These are phyloP conservation scores for Diaporthe batatas DNA, from an alignment of 2,329 filamentous ascomycete species.

Conservation along the genomic window DNA sequence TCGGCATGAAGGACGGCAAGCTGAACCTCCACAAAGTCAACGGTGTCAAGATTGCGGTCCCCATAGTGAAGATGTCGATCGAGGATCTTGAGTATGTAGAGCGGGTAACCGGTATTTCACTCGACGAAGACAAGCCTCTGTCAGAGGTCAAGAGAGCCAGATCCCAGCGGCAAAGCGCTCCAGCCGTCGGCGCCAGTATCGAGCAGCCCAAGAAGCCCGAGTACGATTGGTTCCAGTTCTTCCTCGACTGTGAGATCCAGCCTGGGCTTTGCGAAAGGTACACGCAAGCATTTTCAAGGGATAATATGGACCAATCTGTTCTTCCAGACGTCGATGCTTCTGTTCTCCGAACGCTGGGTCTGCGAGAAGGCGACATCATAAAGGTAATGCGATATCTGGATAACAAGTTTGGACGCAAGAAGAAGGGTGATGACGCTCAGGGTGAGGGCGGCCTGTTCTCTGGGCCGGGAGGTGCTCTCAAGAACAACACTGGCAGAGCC, in stretches of 20 bases:
- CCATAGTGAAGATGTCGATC: slow-evolving; percentile 93
- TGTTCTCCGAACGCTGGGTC: slow-evolving; percentile 86
- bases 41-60: slow-evolving; percentile 97
- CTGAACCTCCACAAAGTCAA: slow-evolving; percentile 98
- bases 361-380: slow-evolving; percentile 96
- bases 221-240: slow-evolving; percentile 99
- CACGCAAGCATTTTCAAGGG: slow-evolving; percentile 86
- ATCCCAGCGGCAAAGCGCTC: slow-evolving; percentile 42
- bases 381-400: slow-evolving; percentile 94
- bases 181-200: slow-evolving; percentile 71
- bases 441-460: slow-evolving; percentile 80
- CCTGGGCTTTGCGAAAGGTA: slow-evolving; percentile 96
- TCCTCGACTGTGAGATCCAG: slow-evolving; percentile 90
- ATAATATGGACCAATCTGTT: slow-evolving; percentile 96
- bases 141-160: slow-evolving; percentile 80
- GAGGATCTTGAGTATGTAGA: slow-evolving; percentile 97
- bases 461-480: slow-evolving; percentile 88
- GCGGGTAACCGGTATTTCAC: slow-evolving; percentile 83
- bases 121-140: slow-evolving; percentile 94
- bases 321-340: slow-evolving; percentile 89
- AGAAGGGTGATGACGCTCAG: slow-evolving; percentile 67
- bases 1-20: slow-evolving; percentile 94
- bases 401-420: slow-evolving; percentile 78
- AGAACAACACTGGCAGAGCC: slow-evolving; percentile 95
- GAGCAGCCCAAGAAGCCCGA: slow-evolving; percentile 75